Percentiles rank a stretch among this genome's conserved stretches.
Conservation (phyloP, 805 yeast genomes). For the Starmera quercuum region DNA sequence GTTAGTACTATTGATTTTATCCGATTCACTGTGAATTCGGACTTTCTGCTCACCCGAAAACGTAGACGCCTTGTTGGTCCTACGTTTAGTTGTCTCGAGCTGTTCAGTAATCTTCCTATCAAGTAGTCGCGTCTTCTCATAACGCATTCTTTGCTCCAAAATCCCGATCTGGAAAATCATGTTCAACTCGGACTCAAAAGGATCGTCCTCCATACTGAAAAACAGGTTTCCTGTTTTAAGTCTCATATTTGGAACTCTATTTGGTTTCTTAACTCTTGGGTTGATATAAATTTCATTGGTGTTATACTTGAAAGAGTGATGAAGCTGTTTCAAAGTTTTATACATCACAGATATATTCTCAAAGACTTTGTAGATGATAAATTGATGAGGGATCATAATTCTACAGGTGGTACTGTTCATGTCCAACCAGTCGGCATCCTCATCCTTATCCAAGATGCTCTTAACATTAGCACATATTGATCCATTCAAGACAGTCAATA, state of each 20-base stretch:
- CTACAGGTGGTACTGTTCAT: conserved; percentile 35
- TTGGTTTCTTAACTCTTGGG: conserved; percentile 32
- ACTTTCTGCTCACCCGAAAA: neutral
- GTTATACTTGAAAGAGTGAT: conserved; percentile 38
- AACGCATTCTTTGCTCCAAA: conserved; percentile 55
- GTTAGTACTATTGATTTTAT: too few species aligned
- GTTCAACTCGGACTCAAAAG: conserved; percentile 72
- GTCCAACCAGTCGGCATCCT: conserved; percentile 28
- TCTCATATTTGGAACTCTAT: conserved; percentile 48
- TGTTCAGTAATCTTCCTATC: conserved; percentile 23
- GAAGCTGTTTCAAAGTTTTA: conserved; percentile 59
- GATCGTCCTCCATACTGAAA: conserved; percentile 77
- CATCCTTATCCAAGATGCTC: conserved; percentile 19
- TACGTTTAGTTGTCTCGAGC: conserved; percentile 6
- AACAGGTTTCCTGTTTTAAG: conserved; percentile 49
- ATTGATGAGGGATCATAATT: conserved; percentile 62
- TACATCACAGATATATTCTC: conserved; percentile 65
- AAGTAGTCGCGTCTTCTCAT: conserved; percentile 39
- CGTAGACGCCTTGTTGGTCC: conserved; percentile 3
- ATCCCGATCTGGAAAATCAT: conserved; percentile 58
- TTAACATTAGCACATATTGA: conserved; percentile 21
- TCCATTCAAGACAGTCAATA: conserved; percentile 32
- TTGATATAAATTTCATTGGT: conserved; percentile 27
- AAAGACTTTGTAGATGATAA: conserved; percentile 68
- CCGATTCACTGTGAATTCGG: too few species aligned